Evolutionary conservation across 1,139 yeast genomes (phyloP).

Genomic region (Casaregolazyma lundiana): DNA sequence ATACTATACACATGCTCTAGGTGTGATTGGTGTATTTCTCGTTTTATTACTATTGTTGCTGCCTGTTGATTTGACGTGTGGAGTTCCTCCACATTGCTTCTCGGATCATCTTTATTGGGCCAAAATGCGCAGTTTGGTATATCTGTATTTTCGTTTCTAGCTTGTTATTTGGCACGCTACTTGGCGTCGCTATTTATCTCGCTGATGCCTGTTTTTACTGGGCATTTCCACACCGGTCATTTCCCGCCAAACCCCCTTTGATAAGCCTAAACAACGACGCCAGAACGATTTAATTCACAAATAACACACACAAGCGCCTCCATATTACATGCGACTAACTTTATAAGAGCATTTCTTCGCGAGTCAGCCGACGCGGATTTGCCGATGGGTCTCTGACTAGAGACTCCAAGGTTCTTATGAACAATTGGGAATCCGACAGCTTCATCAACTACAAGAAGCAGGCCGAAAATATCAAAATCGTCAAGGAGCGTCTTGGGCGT

Average conservation of each 20-base stretch:
- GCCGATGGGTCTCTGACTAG: conserved; percentile 73
- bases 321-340: background rate
- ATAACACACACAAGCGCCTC: too few species aligned
- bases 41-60: background rate
- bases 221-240: too few species aligned
- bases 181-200: too few species aligned
- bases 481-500: conserved; percentile 79
- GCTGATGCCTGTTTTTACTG: too few species aligned
- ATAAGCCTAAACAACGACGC: too few species aligned
- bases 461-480: conserved; percentile 77
- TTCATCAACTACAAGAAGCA: conserved; percentile 48
- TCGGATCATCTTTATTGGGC: too few species aligned
- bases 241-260: too few species aligned
- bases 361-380: conserved; percentile 49
- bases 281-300: too few species aligned
- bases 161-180: too few species aligned
- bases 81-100: too few species aligned
- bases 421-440: conserved; percentile 80
- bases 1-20: background rate
- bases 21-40: background rate
- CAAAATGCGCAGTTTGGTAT: too few species aligned
- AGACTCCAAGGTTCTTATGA: conserved; percentile 91
- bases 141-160: too few species aligned
- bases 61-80: conserved; percentile 7
- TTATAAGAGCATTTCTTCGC: conserved; percentile 9